Conservation (phyloP, 2,329 filamentous ascomycete species). For the Cladorrhinum sp. region DNA sequence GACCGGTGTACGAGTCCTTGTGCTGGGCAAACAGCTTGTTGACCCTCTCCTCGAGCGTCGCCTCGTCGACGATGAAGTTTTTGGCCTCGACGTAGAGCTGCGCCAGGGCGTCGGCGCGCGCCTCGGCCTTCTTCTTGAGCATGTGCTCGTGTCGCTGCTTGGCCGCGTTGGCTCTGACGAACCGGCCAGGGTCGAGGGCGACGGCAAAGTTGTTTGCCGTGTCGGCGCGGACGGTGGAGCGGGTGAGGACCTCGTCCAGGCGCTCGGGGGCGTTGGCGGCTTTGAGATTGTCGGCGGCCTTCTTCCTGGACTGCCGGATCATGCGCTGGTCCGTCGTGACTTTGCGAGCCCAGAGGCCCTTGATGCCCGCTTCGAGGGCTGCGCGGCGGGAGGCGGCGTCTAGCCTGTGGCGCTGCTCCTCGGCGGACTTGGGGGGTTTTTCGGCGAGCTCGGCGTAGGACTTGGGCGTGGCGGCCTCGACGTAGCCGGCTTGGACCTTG, state of each 20-base stretch:
- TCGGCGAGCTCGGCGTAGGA: slow-evolving; percentile 43
- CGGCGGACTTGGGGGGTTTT: slow-evolving; percentile 36
- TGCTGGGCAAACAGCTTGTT: slow-evolving; percentile 70
- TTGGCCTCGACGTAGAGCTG: slow-evolving; percentile 87
- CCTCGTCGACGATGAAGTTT: slow-evolving; percentile 79
- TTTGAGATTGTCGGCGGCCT: slow-evolving; percentile 42
- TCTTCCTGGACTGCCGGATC: slow-evolving; percentile 32
- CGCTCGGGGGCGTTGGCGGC: slow-evolving; percentile 63
- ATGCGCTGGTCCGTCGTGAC: slow-evolving; percentile 36
- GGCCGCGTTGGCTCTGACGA: slow-evolving; percentile 49
- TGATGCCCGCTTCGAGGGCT: slow-evolving; percentile 70
- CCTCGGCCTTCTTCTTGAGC: slow-evolving; percentile 51
- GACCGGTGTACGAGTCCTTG: slow-evolving; percentile 43
- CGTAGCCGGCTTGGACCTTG: slow-evolving; percentile 62
- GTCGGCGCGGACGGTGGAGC: slow-evolving; percentile 58
- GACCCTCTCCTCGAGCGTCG: slow-evolving; percentile 70
- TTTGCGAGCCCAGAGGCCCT: slow-evolving; percentile 67
- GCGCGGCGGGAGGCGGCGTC: slow-evolving; percentile 70
- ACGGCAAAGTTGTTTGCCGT: slow-evolving; percentile 49
- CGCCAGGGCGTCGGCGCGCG: slow-evolving; percentile 70
- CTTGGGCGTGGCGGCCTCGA: slow-evolving; percentile 56
- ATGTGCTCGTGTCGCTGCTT: slow-evolving; percentile 41
- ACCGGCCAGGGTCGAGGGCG: slow-evolving; percentile 61
- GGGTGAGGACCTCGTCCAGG: slow-evolving; percentile 74
- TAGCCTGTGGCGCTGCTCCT: slow-evolving; percentile 62